phyloP scores from a whole-genome alignment of 176 grass and related monocot species.

The Paspalum notatum region DNA sequence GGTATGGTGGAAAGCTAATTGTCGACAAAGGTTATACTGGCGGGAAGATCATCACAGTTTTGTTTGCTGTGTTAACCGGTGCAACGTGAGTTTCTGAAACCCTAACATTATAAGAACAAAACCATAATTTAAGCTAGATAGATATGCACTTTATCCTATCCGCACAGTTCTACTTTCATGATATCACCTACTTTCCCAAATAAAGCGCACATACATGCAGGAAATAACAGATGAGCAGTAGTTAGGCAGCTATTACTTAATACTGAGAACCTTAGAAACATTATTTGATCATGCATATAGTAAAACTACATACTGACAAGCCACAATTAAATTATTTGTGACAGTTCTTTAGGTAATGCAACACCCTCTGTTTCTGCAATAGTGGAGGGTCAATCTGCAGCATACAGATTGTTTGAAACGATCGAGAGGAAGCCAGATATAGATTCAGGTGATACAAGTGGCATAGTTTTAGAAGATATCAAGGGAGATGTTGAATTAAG shows the following conservation, averaged over 20 bases:
- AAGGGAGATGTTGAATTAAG: constrained; percentile 69
- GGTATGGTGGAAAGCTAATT: constrained; percentile 71
- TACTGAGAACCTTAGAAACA: not conserved
- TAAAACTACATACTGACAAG: constrained; percentile 2
- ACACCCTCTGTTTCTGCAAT: constrained; percentile 68
- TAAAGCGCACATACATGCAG: not conserved
- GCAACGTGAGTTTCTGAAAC: constrained; percentile 56
- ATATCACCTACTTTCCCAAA: constrained; percentile 18
- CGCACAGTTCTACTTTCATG: constrained; percentile 4
- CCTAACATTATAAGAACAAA: constrained; percentile 1
- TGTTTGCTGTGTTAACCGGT: constrained; percentile 60
- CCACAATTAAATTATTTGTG: constrained; percentile 26
- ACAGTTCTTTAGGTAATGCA: constrained; percentile 74
- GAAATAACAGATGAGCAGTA: not conserved
- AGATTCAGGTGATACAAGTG: constrained; percentile 62
- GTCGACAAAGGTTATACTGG: constrained; percentile 64
- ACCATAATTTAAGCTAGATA: too few species aligned
- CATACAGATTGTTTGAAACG: constrained; percentile 72
- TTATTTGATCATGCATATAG: not conserved
- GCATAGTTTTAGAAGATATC: constrained; percentile 56
- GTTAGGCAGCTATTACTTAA: not conserved
- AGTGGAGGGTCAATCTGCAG: constrained; percentile 74
- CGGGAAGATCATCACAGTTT: constrained; percentile 54
- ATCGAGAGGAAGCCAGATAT: constrained; percentile 78
- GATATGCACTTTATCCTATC: not conserved